phyloP scores from a whole-genome alignment of 1,284 basidiomycete genomes.

The Paramarasmius palmivorus region DNA sequence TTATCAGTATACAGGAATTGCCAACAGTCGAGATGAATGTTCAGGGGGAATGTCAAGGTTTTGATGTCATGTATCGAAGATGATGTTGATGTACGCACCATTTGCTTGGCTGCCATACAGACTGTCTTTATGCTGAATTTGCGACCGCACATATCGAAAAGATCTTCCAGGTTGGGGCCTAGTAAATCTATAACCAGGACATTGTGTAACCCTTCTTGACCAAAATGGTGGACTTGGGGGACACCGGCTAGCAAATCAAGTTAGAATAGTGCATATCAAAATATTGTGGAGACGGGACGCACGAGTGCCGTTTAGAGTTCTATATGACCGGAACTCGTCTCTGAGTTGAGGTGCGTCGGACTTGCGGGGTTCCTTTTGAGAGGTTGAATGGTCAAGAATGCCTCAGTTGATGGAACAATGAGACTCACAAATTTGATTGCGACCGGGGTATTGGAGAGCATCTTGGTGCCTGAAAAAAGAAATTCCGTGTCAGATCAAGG shows the following conservation, averaged over 20 bases:
- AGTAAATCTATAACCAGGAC: conserved; percentile 96
- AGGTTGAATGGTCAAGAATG: conserved; percentile 18
- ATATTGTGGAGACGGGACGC: conserved; percentile 37
- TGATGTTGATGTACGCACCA: no score
- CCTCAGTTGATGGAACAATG: conserved; percentile 16
- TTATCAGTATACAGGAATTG: background rate
- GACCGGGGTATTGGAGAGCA: conserved; percentile 87
- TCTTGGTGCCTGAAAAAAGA: conserved; percentile 70
- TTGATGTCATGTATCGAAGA: no score
- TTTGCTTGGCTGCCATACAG: conserved; percentile 98
- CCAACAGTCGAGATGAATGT: background rate
- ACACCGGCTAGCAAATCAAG: conserved; percentile 69
- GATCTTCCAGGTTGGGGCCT: conserved; percentile 94
- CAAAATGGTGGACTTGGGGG: conserved; percentile 98
- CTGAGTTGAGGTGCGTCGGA: conserved; percentile 96
- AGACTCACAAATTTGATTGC: conserved; percentile 94
- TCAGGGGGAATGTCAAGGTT: conserved; percentile 4
- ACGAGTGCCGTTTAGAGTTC: conserved; percentile 93
- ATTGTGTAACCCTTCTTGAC: conserved; percentile 97
- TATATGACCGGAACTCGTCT: conserved; percentile 97
- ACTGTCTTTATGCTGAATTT: conserved; percentile 98
- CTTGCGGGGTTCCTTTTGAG: conserved; percentile 89
- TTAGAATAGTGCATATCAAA: conserved; percentile 20
- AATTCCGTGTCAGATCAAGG: background rate
- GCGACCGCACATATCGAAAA: conserved; percentile 98